Evolutionary conservation across 352 stramenopile species (phyloP).

Genomic region (Blastocystis sp.): DNA sequence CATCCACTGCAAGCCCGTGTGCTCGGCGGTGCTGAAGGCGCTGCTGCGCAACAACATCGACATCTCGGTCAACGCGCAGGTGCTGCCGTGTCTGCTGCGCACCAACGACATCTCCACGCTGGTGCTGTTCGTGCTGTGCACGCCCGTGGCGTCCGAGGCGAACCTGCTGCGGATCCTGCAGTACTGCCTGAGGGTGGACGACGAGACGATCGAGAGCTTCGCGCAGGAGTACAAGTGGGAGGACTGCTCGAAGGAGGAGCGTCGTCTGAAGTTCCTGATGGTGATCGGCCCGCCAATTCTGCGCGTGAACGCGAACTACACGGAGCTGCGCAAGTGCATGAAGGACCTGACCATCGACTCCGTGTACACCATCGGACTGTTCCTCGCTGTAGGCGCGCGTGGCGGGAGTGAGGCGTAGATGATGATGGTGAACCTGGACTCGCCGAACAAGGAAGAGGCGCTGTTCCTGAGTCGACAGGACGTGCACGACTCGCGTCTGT

Average conservation of each 20-base stretch:
- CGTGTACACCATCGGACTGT: conserved; percentile 30
- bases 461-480: background rate
- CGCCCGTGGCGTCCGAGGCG: background rate
- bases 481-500: background rate
- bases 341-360: background rate
- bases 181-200: background rate
- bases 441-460: background rate
- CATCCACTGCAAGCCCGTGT: background rate
- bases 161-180: conserved; percentile 5
- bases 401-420: background rate
- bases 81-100: conserved; percentile 2
- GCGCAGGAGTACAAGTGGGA: conserved; percentile 10
- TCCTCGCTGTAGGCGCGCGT: background rate
- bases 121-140: background rate
- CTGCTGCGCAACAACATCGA: conserved; percentile 4
- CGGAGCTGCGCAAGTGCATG: background rate
- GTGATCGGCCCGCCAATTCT: background rate
- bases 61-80: conserved; percentile 24
- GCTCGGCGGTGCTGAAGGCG: background rate
- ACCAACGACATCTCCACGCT: conserved; percentile 34
- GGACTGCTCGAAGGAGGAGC: background rate
- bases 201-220: background rate
- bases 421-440: conserved; percentile 39
- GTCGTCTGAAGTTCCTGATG: background rate
- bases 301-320: conserved; percentile 10